Conservation (phyloP, 1,284 basidiomycete species). For the Meira miltonrushii region DNA sequence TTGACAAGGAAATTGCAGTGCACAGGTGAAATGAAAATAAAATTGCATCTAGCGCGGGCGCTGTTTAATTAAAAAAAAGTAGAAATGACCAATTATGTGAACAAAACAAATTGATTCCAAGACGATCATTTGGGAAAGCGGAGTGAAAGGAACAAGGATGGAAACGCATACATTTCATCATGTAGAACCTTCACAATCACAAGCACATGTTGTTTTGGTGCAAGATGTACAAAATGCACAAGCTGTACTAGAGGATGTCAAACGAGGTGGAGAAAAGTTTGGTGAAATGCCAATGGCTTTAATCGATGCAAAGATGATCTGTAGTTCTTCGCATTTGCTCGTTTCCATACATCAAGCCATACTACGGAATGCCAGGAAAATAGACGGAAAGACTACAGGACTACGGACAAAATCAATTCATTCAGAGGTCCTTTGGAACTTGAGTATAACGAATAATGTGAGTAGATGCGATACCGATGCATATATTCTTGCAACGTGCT, state of each 20-base stretch:
- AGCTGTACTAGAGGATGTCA: background rate
- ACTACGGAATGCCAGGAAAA: background rate
- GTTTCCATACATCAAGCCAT: constrained; percentile 5
- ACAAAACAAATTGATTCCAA: no score
- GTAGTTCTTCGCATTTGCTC: background rate
- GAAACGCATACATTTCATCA: background rate
- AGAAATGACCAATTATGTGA: no score
- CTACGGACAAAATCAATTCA: constrained; percentile 23
- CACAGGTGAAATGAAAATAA: no score
- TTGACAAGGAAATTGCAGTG: no score
- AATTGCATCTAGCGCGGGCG: no score
- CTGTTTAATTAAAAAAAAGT: no score
- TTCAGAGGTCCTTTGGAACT: constrained; percentile 22
- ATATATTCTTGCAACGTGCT: background rate
- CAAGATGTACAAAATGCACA: background rate
- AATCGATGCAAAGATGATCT: constrained; percentile 1
- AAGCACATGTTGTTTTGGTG: background rate
- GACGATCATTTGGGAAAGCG: background rate
- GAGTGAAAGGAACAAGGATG: background rate
- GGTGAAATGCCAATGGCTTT: background rate
- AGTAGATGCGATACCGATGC: background rate
- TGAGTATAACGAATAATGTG: constrained; percentile 20
- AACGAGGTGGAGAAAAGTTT: background rate
- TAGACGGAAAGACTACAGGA: background rate
- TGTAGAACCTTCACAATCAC: background rate